Evolutionary conservation across 73 alveolate species (phyloP).

Genomic region (Paramecium tetraurelia): DNA sequence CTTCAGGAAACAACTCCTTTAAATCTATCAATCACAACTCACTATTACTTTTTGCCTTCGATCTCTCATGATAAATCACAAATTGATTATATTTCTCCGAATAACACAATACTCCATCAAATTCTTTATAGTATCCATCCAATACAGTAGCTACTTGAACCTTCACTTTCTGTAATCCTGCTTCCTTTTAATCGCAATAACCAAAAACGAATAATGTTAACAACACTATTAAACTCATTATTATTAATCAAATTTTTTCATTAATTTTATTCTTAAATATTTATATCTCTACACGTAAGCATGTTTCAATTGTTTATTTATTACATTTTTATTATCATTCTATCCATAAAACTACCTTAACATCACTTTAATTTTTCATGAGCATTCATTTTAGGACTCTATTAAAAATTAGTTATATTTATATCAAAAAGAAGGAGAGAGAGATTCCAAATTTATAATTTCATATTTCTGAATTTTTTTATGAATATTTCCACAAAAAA

Average conservation of each 20-base stretch:
- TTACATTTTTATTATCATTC: background rate
- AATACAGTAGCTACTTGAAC: background rate
- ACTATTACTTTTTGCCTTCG: background rate
- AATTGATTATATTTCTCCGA: background rate
- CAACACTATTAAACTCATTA: background rate
- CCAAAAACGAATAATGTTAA: background rate
- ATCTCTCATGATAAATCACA: conserved; percentile 4
- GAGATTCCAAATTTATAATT: no score
- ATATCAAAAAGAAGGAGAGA: background rate
- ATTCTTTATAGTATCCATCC: conserved; percentile 17
- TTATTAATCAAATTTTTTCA: background rate
- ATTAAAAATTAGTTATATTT: background rate
- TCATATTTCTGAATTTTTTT: background rate
- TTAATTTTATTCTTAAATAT: background rate
- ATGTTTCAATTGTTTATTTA: background rate
- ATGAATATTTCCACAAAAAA: background rate
- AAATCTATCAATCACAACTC: background rate
- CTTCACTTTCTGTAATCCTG: background rate
- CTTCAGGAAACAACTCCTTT: background rate
- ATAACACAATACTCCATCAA: background rate
- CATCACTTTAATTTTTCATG: no score
- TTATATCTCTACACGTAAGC: background rate
- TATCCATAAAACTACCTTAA: background rate
- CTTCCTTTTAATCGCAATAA: background rate
- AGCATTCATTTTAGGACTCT: background rate